phyloP scores from a whole-genome alignment of 345 rosid genomes.

The Salix dunnii region DNA sequence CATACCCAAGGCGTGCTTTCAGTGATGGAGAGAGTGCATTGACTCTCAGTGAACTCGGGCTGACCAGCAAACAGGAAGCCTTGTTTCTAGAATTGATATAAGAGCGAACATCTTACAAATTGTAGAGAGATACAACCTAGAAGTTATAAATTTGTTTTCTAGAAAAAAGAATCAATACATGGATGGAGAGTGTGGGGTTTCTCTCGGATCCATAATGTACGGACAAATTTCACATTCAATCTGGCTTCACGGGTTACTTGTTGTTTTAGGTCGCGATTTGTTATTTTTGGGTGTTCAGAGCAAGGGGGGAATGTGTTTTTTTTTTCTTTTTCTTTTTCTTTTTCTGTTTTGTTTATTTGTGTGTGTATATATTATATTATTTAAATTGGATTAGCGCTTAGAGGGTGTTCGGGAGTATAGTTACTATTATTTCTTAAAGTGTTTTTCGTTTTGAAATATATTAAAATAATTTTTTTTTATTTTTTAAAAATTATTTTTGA shows the following conservation, averaged over 20 bases:
- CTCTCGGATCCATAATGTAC: conserved; percentile 6
- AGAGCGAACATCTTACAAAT: conserved; percentile 22
- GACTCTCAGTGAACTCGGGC: conserved; percentile 77
- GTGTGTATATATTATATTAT: too few relatives aligned
- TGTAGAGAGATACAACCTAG: conserved; percentile 2
- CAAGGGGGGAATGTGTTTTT: background rate
- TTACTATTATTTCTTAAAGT: too few relatives aligned
- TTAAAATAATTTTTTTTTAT: too few relatives aligned
- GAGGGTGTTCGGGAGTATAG: too few relatives aligned
- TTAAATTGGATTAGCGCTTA: background rate
- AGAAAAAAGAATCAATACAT: conserved; percentile 5
- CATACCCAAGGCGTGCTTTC: conserved; percentile 93
- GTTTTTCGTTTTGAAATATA: too few relatives aligned
- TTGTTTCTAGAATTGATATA: conserved; percentile 83
- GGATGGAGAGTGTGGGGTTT: background rate
- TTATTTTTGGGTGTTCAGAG: conserved; percentile 11
- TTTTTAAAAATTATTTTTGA: too few relatives aligned
- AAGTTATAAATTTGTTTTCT: conserved; percentile 1
- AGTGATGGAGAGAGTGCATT: conserved; percentile 62
- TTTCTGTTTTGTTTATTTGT: too few relatives aligned
- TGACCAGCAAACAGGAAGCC: conserved; percentile 94
- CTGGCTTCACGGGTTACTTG: conserved; percentile 1
- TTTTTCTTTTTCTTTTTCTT: too few relatives aligned
- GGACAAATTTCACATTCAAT: conserved; percentile 7
- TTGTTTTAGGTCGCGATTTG: conserved; percentile 3